These are phyloP conservation scores for Mycena epipterygia DNA, from an alignment of 768 basidiomycete species.

Conservation along the genomic window DNA sequence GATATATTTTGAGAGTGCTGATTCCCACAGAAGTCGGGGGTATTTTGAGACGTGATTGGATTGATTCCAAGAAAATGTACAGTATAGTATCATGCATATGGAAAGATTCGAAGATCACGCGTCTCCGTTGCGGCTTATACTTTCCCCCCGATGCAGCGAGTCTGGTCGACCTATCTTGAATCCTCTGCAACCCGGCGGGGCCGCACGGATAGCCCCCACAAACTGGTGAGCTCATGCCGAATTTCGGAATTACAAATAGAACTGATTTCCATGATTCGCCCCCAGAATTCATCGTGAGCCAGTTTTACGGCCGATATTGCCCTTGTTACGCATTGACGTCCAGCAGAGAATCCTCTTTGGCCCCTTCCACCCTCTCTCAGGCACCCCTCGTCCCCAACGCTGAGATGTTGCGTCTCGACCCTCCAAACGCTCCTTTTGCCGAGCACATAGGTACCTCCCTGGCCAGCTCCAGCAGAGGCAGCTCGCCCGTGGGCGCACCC, in stretches of 20 bases:
- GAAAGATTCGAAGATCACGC: constrained; percentile 22
- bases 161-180: constrained; percentile 60
- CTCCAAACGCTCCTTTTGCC: constrained; percentile 51
- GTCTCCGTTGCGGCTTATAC: constrained; percentile 2
- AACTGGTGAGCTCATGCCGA: constrained; percentile 35
- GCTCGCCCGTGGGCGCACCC: constrained; percentile 35
- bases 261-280: constrained; percentile 14
- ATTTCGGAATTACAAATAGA: constrained; percentile 37
- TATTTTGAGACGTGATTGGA: constrained; percentile 1
- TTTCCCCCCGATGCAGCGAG: constrained; percentile 50
- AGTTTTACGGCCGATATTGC: constrained; percentile 1
- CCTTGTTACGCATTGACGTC: constrained; percentile 25
- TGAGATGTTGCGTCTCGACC: constrained; percentile 53
- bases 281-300: constrained; percentile 36
- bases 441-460: constrained; percentile 33
- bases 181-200: constrained; percentile 33
- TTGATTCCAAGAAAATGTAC: constrained; percentile 3
- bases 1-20: not conserved
- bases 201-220: constrained; percentile 27
- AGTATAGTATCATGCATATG: constrained; percentile 4
- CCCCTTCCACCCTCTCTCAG: constrained; percentile 61
- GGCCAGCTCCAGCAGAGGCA: constrained; percentile 38
- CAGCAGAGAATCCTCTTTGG: constrained; percentile 49
- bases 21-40: not conserved
- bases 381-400: constrained; percentile 64